A percentile compares a stretch with the other conserved stretches of the same genome.
phyloP scores from a whole-genome alignment of 345 rosid genomes.

The Syzygium jambos region DNA sequence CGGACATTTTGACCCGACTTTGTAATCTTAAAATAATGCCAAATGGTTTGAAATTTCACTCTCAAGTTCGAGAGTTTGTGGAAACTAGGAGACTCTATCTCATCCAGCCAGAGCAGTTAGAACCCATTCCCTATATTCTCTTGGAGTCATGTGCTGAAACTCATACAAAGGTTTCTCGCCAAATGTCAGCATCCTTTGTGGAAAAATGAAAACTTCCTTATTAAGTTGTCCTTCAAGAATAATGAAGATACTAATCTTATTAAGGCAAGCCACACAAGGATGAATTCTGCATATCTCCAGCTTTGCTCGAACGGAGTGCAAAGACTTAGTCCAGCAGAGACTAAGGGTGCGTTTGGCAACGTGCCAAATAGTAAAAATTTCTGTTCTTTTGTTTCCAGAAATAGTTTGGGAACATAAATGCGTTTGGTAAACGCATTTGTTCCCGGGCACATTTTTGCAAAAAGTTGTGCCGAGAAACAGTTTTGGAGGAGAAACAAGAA shows the following conservation, averaged over 20 bases:
- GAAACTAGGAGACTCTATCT: background rate
- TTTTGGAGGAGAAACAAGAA: no score
- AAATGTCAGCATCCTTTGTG: background rate
- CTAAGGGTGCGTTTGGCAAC: no score
- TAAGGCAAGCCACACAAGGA: background rate
- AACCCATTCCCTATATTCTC: background rate
- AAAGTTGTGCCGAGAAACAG: no score
- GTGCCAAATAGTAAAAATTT: no score
- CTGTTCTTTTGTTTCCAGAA: no score
- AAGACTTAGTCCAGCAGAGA: no score
- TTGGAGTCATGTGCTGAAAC: background rate
- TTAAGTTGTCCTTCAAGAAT: background rate
- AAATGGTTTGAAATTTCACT: background rate
- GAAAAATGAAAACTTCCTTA: background rate
- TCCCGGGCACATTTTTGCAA: no score
- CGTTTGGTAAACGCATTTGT: no score
- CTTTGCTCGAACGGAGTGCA: background rate
- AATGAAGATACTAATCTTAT: background rate
- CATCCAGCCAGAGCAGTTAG: background rate
- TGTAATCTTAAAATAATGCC: fast-evolving
- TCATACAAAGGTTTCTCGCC: fast-evolving
- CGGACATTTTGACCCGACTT: fast-evolving
- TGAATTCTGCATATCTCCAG: background rate
- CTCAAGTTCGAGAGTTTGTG: background rate
- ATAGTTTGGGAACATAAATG: no score